These are phyloP conservation scores for Stachybotrys elegans DNA, from an alignment of 2,329 filamentous ascomycete genomes.

Conservation along the genomic window DNA sequence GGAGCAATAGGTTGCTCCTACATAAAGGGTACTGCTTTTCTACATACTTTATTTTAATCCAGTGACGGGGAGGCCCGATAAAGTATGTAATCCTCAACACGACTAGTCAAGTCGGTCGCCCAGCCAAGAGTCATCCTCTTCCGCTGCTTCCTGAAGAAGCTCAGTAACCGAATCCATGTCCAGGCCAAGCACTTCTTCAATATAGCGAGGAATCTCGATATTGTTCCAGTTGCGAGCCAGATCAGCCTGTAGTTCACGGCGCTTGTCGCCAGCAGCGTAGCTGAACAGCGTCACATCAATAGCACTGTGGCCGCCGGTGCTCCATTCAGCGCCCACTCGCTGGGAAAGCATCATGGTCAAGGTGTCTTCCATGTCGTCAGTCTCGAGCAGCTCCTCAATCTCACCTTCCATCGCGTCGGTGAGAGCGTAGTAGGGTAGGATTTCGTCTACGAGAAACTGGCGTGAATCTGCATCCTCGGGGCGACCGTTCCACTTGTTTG, in stretches of 20 bases:
- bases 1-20: no score
- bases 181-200: conserved; percentile 20
- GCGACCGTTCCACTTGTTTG: conserved; percentile 13
- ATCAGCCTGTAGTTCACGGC: conserved; percentile 14
- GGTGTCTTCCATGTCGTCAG: conserved; percentile 15
- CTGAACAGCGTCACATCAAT: conserved; percentile 29
- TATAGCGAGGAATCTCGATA: conserved; percentile 20
- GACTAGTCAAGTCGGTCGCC: no score
- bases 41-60: no score
- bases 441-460: conserved; percentile 15
- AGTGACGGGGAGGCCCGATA: no score
- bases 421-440: conserved; percentile 24
- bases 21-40: no score
- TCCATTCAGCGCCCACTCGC: conserved; percentile 26
- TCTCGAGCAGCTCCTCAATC: conserved; percentile 15
- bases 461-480: conserved; percentile 23
- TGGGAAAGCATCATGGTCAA: conserved; percentile 20
- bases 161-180: conserved; percentile 18
- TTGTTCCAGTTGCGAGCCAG: conserved; percentile 24
- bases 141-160: no score
- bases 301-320: conserved; percentile 29
- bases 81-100: no score
- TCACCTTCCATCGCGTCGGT: conserved; percentile 18
- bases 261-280: conserved; percentile 20
- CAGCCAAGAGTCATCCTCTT: no score